Conservation (phyloP, 2,329 filamentous ascomycete genomes). For the Magnaporthales sp. region DNA sequence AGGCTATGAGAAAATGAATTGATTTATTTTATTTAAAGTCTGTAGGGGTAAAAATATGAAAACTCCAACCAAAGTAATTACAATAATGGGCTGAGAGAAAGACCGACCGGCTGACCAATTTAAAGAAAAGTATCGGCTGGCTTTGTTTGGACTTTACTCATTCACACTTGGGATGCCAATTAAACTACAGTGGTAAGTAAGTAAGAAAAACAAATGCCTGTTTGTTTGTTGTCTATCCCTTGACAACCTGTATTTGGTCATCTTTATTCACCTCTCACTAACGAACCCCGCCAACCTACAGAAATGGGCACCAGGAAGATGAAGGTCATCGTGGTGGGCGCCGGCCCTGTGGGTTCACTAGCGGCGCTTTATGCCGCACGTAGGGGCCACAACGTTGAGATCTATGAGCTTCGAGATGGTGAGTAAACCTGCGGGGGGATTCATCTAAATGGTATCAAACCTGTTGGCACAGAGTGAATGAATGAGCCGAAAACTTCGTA, state of each 20-base stretch:
- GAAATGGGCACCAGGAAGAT: conserved; percentile 32
- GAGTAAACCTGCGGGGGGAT: conserved; percentile 11
- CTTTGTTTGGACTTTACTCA: too few relatives aligned
- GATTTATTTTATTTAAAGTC: neutral
- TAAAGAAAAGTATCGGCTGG: too few relatives aligned
- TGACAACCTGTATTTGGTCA: neutral
- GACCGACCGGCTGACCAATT: too few relatives aligned
- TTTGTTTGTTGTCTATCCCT: neutral
- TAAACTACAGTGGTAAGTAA: neutral
- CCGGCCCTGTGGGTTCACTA: conserved; percentile 85
- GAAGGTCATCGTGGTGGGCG: conserved; percentile 79
- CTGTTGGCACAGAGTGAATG: too few relatives aligned
- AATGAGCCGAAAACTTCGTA: too few relatives aligned
- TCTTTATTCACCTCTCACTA: neutral
- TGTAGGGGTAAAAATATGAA: conserved; percentile 7
- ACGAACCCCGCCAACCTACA: neutral
- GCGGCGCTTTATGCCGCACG: conserved; percentile 88
- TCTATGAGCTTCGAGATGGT: conserved; percentile 93
- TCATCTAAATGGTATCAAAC: too few relatives aligned
- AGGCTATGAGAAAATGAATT: neutral
- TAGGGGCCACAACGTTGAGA: conserved; percentile 79
- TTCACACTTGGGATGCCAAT: too few relatives aligned
- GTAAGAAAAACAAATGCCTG: neutral
- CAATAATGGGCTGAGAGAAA: conserved; percentile 10
- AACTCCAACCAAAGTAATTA: conserved; percentile 11